phyloP scores from a whole-genome alignment of 2,329 filamentous ascomycete genomes.

The Fusarium albidum region DNA sequence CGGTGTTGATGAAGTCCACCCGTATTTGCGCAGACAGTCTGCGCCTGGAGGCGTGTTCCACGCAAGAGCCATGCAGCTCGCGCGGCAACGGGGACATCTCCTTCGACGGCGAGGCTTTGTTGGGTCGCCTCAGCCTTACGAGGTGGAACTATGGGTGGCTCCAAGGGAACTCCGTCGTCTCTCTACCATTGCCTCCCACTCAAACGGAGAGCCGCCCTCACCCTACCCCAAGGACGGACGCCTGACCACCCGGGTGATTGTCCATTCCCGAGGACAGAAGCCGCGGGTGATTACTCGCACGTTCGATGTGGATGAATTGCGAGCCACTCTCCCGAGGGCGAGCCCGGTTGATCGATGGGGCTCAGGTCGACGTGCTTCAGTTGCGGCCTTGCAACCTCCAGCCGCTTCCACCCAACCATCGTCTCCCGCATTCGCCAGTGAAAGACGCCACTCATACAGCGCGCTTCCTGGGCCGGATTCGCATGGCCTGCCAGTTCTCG shows the following conservation, averaged over 20 bases:
- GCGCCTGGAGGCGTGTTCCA: constrained; percentile 25
- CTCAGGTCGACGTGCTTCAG: constrained; percentile 24
- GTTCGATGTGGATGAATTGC: constrained; percentile 59
- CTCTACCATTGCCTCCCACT: constrained; percentile 17
- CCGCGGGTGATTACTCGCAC: constrained; percentile 58
- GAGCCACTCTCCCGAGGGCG: constrained; percentile 54
- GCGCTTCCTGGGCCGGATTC: neutral
- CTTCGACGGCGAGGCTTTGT: constrained; percentile 33
- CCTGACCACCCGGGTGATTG: constrained; percentile 39
- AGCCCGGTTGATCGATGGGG: constrained; percentile 21
- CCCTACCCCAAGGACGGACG: constrained; percentile 28
- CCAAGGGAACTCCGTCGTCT: constrained; percentile 37
- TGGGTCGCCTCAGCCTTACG: constrained; percentile 20
- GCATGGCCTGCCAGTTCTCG: neutral
- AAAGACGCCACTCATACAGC: constrained; percentile 28
- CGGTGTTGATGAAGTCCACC: neutral
- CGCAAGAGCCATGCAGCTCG: constrained; percentile 34
- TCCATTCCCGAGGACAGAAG: constrained; percentile 48
- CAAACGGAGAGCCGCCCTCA: constrained; percentile 13
- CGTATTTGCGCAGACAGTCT: constrained; percentile 32
- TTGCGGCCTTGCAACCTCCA: constrained; percentile 17
- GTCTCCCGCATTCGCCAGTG: constrained; percentile 8
- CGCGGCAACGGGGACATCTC: constrained; percentile 35
- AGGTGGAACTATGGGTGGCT: constrained; percentile 38
- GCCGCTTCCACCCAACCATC: constrained; percentile 6